Conservation (phyloP, 257 asterid species). For the Schizonepeta tenuifolia region DNA sequence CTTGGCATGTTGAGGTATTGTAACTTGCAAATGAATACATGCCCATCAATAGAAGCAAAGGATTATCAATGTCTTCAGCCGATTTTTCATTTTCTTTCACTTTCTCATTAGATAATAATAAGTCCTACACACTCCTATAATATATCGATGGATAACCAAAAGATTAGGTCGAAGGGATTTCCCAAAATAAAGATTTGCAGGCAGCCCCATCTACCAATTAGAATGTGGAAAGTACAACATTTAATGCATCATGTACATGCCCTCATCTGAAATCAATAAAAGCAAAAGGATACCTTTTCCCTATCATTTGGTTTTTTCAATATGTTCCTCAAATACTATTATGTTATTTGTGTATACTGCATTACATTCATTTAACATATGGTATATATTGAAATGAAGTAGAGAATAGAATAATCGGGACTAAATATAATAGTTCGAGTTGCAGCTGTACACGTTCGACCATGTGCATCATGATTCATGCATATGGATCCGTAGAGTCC, state of each 20-base stretch:
- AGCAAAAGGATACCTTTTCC: background rate
- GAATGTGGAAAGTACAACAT: background rate
- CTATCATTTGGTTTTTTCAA: background rate
- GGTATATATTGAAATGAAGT: no score
- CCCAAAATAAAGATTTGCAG: background rate
- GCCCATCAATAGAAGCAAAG: no score
- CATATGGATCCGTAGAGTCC: no score
- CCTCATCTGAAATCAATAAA: background rate
- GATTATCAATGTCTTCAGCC: background rate
- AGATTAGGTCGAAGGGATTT: background rate
- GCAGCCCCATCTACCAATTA: background rate
- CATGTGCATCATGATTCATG: background rate
- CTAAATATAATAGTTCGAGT: no score
- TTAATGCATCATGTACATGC: background rate
- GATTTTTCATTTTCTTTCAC: slow-evolving; percentile 1
- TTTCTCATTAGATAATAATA: slow-evolving; percentile 24
- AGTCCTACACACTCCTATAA: no score
- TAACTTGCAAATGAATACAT: no score
- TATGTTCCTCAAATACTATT: background rate
- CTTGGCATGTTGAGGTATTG: no score
- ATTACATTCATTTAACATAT: no score
- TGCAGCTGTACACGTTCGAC: background rate
- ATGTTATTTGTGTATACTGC: background rate
- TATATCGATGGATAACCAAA: background rate
- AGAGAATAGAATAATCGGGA: background rate